A percentile compares a stretch with the other conserved stretches of the same genome.
Evolutionary conservation across 768 basidiomycete species (phyloP).

Genomic region (Gloeostereum incarnatum): DNA sequence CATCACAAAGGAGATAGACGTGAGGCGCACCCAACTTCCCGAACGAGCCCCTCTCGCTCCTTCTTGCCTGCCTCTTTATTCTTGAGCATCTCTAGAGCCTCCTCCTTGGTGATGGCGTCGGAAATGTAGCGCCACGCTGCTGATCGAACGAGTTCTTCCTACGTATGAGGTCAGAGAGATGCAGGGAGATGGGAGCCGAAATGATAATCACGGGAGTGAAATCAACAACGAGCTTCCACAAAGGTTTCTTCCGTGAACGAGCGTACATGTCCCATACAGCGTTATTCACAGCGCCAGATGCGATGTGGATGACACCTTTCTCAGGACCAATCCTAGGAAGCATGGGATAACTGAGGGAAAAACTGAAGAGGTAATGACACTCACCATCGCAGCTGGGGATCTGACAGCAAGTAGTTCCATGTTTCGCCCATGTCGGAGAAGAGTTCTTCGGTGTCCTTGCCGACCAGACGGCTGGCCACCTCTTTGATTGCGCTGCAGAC

Average conservation of each 20-base stretch:
- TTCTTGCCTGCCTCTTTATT: slow-evolving; percentile 68
- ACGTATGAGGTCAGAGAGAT: background rate
- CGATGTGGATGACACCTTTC: slow-evolving; percentile 92
- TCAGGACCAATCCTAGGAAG: slow-evolving; percentile 77
- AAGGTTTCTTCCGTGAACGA: slow-evolving; percentile 67
- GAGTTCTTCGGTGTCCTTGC: slow-evolving; percentile 71
- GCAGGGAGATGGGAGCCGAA: background rate
- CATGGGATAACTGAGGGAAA: background rate
- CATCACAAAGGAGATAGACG: background rate
- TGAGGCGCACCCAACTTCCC: slow-evolving; percentile 45
- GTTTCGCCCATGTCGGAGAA: slow-evolving; percentile 88
- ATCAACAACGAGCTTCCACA: slow-evolving; percentile 92
- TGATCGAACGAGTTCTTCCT: slow-evolving; percentile 75
- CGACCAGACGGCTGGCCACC: slow-evolving; percentile 75
- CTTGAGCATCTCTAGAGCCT: slow-evolving; percentile 78
- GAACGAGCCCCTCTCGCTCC: slow-evolving; percentile 69
- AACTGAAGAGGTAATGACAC: slow-evolving; percentile 13
- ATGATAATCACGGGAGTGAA: slow-evolving; percentile 62
- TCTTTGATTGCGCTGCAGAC: slow-evolving; percentile 76
- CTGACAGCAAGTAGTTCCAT: slow-evolving; percentile 81
- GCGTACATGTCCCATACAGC: slow-evolving; percentile 95
- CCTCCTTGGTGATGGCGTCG: slow-evolving; percentile 86
- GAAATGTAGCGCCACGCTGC: slow-evolving; percentile 86
- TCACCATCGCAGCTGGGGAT: slow-evolving; percentile 87
- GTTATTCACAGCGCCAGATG: slow-evolving; percentile 82